Evolutionary conservation across 176 grass and related monocot genomes (phyloP), one percentile per base, ranked within the genome.

Genomic region (Eremochloa ophiuroides): DNA sequence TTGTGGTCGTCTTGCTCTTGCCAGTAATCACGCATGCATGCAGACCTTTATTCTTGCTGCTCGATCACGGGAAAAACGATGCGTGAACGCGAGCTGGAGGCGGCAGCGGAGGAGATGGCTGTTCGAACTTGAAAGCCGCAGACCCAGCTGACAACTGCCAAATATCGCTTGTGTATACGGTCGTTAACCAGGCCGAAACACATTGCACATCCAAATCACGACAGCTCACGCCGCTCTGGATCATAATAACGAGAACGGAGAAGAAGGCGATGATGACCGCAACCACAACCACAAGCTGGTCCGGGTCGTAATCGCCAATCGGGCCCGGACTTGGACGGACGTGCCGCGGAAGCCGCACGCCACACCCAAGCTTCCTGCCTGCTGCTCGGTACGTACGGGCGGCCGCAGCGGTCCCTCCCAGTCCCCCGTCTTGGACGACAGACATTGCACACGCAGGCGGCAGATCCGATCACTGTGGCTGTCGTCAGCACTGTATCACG

Each of bases 211-310:
- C 73, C 13, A 23, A 51, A 62, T 81, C 85, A 69, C 43, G 28
- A 37, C 85, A 87, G 73, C 85, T 82, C 79, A 64, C 34, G 85
- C 53, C 17, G 30, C 20, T 37, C 85, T 87, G 85, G 23, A 29
- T 47, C 31, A 25, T 31, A 43, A 38, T n/a, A n/a, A n/a, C 43
- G 44, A 47, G 12, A 2, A 46, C 1, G 13, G 5, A 20, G 70
- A 43, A 50, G 29, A 67, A 67, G 11, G 38, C 69, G 69, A 73
- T 5, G 70, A 13, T 9, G 4, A 0, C 22, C 20, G 17, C 18
- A 40, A 5, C 22, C 1, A 20, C 16, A 29, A 0, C 6, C 33
- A 14, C n/a, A n/a, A n/a, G 59, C 60, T 16, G 14, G 60, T 27
- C 58, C 11, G 58, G 58, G 58, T 27, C 58, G 56, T 12, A 60